Conservation (phyloP, 345 rosid species). For the Mallotus nudiflorus region DNA sequence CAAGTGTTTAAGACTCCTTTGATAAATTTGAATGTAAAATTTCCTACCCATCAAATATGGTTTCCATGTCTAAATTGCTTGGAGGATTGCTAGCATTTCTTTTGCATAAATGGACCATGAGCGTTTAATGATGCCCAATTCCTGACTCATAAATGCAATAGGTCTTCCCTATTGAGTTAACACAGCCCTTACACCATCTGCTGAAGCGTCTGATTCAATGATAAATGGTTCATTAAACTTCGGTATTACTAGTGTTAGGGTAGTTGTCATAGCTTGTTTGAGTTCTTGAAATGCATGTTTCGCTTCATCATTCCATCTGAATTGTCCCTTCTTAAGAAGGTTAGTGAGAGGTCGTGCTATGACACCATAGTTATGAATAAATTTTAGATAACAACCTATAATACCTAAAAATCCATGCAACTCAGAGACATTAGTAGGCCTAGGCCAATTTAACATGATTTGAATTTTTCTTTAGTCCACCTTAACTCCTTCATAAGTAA, state of each 20-base stretch:
- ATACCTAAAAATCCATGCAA: background rate
- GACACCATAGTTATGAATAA: background rate
- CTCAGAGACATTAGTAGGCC: background rate
- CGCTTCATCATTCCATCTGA: background rate
- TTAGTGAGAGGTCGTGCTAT: background rate
- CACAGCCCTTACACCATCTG: accelerated
- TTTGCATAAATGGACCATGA: background rate
- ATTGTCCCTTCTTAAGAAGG: background rate
- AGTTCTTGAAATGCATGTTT: background rate
- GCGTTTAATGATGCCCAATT: background rate
- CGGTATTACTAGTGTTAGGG: background rate
- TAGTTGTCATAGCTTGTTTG: background rate
- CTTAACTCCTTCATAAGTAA: background rate
- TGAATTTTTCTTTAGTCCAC: too few species aligned
- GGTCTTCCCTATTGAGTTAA: background rate
- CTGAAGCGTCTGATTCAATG: background rate
- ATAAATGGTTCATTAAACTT: background rate
- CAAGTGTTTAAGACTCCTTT: background rate
- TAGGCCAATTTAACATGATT: too few species aligned
- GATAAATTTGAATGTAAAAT: background rate
- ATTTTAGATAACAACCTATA: background rate
- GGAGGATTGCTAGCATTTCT: background rate
- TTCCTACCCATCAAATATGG: background rate
- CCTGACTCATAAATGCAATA: background rate
- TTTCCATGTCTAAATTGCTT: background rate